Conservation (phyloP, 495 filamentous ascomycete species). For the Immersiella caudata region DNA sequence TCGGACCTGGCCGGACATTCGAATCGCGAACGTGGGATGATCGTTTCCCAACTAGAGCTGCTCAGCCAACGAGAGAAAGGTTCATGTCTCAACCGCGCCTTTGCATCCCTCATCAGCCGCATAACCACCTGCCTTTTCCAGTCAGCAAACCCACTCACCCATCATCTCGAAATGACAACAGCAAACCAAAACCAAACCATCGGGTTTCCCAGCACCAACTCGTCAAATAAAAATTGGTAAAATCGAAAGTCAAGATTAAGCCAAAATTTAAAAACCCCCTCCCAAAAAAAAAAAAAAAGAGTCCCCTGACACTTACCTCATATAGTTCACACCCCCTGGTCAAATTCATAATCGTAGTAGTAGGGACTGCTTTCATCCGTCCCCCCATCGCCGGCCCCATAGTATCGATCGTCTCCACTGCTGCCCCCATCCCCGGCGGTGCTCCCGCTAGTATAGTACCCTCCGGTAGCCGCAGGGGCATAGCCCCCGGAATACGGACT, state of each 20-base stretch:
- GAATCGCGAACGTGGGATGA: not conserved
- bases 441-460: slow-evolving; percentile 14
- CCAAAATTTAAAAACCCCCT: no score
- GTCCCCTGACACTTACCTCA: not conserved
- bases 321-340: not conserved
- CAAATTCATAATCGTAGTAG: slow-evolving; percentile 15
- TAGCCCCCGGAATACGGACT: slow-evolving; percentile 19
- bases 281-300: not conserved
- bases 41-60: not conserved
- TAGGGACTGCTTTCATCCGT: slow-evolving; percentile 10
- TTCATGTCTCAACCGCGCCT: not conserved
- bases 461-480: not conserved
- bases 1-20: not conserved
- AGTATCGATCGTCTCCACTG: slow-evolving; percentile 17
- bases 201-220: not conserved
- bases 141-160: slow-evolving; percentile 11
- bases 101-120: not conserved
- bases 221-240: not conserved
- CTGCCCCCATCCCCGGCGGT: slow-evolving; percentile 14
- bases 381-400: not conserved
- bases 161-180: not conserved
- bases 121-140: slow-evolving; percentile 20
- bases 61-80: not conserved
- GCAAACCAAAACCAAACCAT: slow-evolving; percentile 2
- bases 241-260: not conserved